Evolutionary conservation across 108 stramenopile genomes (phyloP), one percentile per base, ranked within the genome.

Genomic region (Cyclostephanos tholiformis): DNA sequence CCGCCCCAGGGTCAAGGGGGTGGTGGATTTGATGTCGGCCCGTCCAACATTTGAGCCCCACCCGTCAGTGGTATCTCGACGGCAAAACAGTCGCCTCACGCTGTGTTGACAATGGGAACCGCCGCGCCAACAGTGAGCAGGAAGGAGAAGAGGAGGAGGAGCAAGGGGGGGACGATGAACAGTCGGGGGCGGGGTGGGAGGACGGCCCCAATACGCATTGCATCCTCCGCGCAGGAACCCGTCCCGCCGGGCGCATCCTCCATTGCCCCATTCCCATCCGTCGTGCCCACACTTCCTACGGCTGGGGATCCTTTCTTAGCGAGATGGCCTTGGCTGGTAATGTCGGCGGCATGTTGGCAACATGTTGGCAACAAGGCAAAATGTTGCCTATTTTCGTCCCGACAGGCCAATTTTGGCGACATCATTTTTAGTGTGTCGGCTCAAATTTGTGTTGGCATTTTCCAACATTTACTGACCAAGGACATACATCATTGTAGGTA

Each of bases 91-190:
- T 52, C 50, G 29, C 49, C 65, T 3, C 50, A 49, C 43, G 49
- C 65, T 0, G 20, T 25, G n/a, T 36, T 49, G 9, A 35, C 43
- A 2, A 16, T 16, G 26, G 20, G 17, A 6, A 16, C 29, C 26
- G 41, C 32, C 23, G 39, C 32, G 5, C 5, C 38, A n/a, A 27
- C 25, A 13, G 49, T 19, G 11, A 53, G 48, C 52, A 62, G 9
- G 36, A 72, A 62, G 35, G 61, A 61, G 9, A 70, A 75, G 60
- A 71, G 61, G 74, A 70, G 69, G 52, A 41, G 30, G 29, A 36
- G 46, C 20, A 61, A 71, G 69, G 30, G 35, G 43, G 63, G 23
- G 38, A 17, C 36, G 12, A 7, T 29, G 17, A 29, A 32, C 30
- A 17, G 16, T 4, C 2, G 44, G 14, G 44, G 16, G 14, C 1